phyloP scores from a whole-genome alignment of 805 yeast genomes.

The Torulaspora delbrueckii region DNA sequence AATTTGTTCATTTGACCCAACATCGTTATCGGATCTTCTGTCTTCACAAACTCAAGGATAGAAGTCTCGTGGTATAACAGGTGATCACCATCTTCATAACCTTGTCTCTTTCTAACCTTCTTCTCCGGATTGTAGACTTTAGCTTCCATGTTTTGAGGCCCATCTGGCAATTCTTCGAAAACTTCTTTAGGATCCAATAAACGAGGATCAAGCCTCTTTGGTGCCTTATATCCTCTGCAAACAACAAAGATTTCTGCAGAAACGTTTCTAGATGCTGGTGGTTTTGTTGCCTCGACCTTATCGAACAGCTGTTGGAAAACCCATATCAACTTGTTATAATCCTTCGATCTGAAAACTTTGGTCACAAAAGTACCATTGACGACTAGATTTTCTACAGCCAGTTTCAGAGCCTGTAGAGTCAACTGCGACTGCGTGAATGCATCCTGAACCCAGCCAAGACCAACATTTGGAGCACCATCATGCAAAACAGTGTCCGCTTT shows the following conservation, averaged over 20 bases:
- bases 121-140: constrained; percentile 93
- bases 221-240: constrained; percentile 93
- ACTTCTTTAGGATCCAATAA: constrained; percentile 88
- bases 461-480: constrained; percentile 99
- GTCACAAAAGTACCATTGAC: constrained; percentile 96
- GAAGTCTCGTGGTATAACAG: constrained; percentile 63
- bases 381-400: constrained; percentile 87
- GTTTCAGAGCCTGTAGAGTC: constrained; percentile 84
- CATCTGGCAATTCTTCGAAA: constrained; percentile 82
- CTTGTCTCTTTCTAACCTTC: constrained; percentile 85
- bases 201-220: constrained; percentile 90
- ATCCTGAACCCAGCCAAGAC: constrained; percentile 99
- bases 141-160: constrained; percentile 76
- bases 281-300: constrained; percentile 97
- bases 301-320: constrained; percentile 93
- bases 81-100: constrained; percentile 94
- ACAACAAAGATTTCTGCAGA: constrained; percentile 99
- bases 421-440: constrained; percentile 97
- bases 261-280: constrained; percentile 97
- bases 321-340: constrained; percentile 96
- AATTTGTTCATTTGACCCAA: constrained; percentile 71
- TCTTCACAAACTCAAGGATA: constrained; percentile 72
- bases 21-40: constrained; percentile 77
- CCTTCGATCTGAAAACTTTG: constrained; percentile 96
- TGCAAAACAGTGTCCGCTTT: constrained; percentile 96